Evolutionary conservation across 108 stramenopile species (phyloP), one percentile per base, ranked within the genome.

Genomic region (Cylindrotheca fusiformis): DNA sequence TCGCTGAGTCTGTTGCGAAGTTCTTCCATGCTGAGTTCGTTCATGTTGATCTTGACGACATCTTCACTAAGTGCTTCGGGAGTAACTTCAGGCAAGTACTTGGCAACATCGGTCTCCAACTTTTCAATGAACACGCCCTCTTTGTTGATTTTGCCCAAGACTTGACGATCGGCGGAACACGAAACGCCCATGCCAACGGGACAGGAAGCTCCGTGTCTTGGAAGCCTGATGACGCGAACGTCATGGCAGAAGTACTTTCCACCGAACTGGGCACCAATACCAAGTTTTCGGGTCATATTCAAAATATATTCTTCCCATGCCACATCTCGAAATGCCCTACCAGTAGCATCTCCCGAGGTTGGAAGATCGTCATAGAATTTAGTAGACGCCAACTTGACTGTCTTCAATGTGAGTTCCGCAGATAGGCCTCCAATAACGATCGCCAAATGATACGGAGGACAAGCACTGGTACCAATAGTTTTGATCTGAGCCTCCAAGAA

Each of bases 241-340:
- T 98, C 97, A 66, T 96, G 97, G 76, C 94, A 95, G 72, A 98
- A 98, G 86, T 98, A 96, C 67, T 98, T 98, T 17, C 97, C 97
- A 36, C 96, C 97, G 67, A 96, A 93, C 74, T 95, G 96, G 2
- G 97, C 97, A 47, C 97, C 97, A 66, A 98, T 96, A 30, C 97
- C 97, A 41, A 96, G 66, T 18, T 91, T 84, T 12, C 85, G 91
- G 28, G 93, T 94, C 74, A 97, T 88, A 49, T 95, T 74, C 33
- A 96, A 60, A 52, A 97, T 86, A 63, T 94, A 77, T 26, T 84
- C 65, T 67, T 97, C 97, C 93, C 92, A 91, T 49, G 80, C 83
- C 6, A 86, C 27, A 68, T 97, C 97, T 17, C 97, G 90, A 72
- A 96, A 97, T 18, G 97, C 97, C 33, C 94, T 79, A 21, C 97